Conservation (phyloP, 2,329 filamentous ascomycete species). For the Calonectria hongkongensis region DNA sequence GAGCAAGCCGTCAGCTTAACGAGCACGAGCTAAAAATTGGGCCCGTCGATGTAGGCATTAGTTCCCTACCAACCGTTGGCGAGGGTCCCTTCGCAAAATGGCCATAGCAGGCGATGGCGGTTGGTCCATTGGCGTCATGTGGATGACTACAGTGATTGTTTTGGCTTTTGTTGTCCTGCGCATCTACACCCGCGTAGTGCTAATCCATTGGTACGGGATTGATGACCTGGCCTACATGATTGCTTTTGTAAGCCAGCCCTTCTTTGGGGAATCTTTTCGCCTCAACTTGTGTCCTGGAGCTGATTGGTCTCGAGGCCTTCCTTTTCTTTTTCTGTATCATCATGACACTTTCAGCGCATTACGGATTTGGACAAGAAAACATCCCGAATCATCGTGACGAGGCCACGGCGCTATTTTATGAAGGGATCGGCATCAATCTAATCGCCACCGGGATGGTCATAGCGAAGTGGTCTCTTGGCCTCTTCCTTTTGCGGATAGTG, state of each 20-base stretch:
- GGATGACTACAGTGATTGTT: constrained; percentile 44
- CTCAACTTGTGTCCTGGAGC: not conserved
- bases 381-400: constrained; percentile 44
- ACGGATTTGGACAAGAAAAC: constrained; percentile 58
- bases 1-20: not conserved
- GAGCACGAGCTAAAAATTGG: not conserved
- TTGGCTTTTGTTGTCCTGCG: constrained; percentile 57
- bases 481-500: constrained; percentile 61
- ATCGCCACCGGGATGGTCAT: constrained; percentile 59
- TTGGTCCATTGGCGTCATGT: constrained; percentile 33
- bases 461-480: constrained; percentile 60
- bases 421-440: constrained; percentile 58
- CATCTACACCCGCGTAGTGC: constrained; percentile 58
- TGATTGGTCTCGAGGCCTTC: constrained; percentile 34
- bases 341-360: constrained; percentile 52
- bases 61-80: not conserved
- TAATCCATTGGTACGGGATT: constrained; percentile 53
- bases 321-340: constrained; percentile 57
- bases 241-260: constrained; percentile 8
- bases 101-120: constrained; percentile 8
- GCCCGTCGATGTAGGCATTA: not conserved
- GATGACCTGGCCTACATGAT: constrained; percentile 57
- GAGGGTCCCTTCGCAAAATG: not conserved
- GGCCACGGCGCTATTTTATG: constrained; percentile 52
- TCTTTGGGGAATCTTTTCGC: too few species aligned